A percentile compares a stretch with the other conserved stretches of the same genome.
phyloP scores from a whole-genome alignment of 768 basidiomycete genomes.

The Collybia sp. region DNA sequence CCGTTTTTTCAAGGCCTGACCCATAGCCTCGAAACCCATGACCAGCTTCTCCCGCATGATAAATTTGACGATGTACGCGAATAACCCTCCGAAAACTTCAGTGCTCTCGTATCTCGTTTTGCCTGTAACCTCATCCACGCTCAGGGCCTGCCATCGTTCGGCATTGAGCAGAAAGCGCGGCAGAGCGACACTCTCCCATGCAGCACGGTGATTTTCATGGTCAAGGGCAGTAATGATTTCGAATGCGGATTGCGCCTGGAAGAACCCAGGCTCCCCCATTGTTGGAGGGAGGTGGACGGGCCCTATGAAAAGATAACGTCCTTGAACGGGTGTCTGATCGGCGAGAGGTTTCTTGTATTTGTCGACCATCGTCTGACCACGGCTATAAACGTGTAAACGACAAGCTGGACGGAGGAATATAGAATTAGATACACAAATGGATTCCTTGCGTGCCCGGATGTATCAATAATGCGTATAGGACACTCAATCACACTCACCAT shows the following conservation, averaged over 20 bases:
- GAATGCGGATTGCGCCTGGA: conserved; percentile 34
- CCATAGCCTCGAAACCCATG: conserved; percentile 48
- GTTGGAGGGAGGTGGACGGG: conserved; percentile 61
- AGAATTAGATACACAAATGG: conserved; percentile 50
- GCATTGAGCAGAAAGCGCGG: conserved; percentile 45
- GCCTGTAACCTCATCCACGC: conserved; percentile 40
- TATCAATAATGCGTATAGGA: too few species aligned
- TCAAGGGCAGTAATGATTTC: conserved; percentile 48
- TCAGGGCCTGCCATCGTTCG: conserved; percentile 64
- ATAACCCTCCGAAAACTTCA: conserved; percentile 53
- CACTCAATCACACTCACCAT: conserved; percentile 37
- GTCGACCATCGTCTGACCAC: conserved; percentile 42
- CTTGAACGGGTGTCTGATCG: conserved; percentile 46
- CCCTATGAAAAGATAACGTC: conserved; percentile 39
- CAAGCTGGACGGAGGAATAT: neutral
- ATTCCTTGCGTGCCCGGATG: conserved; percentile 41
- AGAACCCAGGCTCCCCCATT: conserved; percentile 35
- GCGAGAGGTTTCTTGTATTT: conserved; percentile 31
- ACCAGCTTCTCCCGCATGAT: conserved; percentile 38
- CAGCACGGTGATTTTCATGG: conserved; percentile 45
- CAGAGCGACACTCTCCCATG: conserved; percentile 43
- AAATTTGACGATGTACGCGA: conserved; percentile 49
- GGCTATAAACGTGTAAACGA: conserved; percentile 25
- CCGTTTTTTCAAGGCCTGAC: conserved; percentile 48
- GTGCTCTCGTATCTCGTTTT: conserved; percentile 60